Evolutionary conservation across 331 rosid species (phyloP), one percentile per base, ranked within the genome.

Genomic region (Prunus yedoensis): DNA sequence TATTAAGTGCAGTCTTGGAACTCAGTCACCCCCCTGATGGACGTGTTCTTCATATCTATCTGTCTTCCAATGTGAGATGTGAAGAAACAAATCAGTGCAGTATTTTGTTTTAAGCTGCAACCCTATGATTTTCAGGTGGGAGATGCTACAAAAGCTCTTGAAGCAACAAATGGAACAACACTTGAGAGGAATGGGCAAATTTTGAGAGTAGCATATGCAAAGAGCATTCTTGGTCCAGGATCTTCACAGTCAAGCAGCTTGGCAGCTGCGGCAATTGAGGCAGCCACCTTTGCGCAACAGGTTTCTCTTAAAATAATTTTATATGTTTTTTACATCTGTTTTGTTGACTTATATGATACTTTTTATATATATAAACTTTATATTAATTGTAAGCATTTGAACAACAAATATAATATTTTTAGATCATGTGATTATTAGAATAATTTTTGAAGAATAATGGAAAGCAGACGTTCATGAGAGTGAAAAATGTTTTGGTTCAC

Each of bases 221-320:
- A 92, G 80, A 95, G 99, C 76, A 83, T 88, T 73, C 91, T 95
- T 46, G 99, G 97, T 75, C 96, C 92, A 46, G 97, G 97, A 83
- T 71, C 88, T 71, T 85, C 96, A 77, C 99, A 92, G 83, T 90
- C 97, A 32, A 95, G 97, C 84, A 95, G 96, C 77, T 90, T 95
- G 74, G 99, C 99, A 43, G 97, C 99, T 69, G 97, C 99, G 75
- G 99, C 99, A 74, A 95, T 95, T 76, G 99, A 95, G 87, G 99
- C 99, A 59, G 99, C 99, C 3, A 81, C 99, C 59, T 95, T 95
- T 85, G 76, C 99, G 74, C 99, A 95, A 74, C 99, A 95, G 97
- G 99, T 95, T 28, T 17, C 12, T 56, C 3, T 28, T 35, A 32
- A 10, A 28, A 17, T 23, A 38, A 20, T 41, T 17, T 38, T 21